Evolutionary conservation across 2,329 filamentous ascomycete genomes (phyloP), one percentile per base, ranked within the genome.

Genomic region (Zalaria obscura): DNA sequence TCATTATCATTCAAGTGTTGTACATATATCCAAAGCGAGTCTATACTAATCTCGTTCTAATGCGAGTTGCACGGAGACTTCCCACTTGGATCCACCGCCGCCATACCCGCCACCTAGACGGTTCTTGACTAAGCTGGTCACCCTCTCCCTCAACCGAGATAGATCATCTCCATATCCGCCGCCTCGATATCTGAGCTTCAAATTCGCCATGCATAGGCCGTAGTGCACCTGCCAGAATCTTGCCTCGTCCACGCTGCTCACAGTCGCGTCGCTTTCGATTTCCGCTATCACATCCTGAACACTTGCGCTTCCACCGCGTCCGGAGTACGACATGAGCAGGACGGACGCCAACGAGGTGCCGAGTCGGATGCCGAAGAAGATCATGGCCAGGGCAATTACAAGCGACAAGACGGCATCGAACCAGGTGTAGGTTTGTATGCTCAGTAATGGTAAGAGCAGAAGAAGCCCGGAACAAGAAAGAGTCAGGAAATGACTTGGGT

Each of bases 141-240:
- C 75, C 36, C 84, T 78, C 47, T 83, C 79, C 44, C 88, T 75
- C 48, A 96, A 62, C 52, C 80, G 81, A 44, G 72, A 70, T 45
- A 93, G 66, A 4, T 79, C 74, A 9, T 80, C 75, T 46, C 64
- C 54, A 43, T 91, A 85, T 36, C 62, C 67, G 4, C 79, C 80
- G 47, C 64, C 67, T 4, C 44, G 48, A 58, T 26, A 94, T 75
- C 79, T 74, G 18, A 98, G 63, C 60, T 86, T 93, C 50, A 98
- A 61, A 57, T 93, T 95, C 5, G 91, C 91, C 82, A 96, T 93
- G 56, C 87, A 93, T 34, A 96, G 69, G 2, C 89, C 88, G 58
- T 96, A 95, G 62, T 98, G 91, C 9, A 95, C 91, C 66, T 98
- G 91, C 91, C 91, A 98, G 61, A 98, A 94, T 56, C 87, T 80